Evolutionary conservation across 768 basidiomycete species (phyloP), one percentile per base, ranked within the genome.

Genomic region (Serendipita vermifera): DNA sequence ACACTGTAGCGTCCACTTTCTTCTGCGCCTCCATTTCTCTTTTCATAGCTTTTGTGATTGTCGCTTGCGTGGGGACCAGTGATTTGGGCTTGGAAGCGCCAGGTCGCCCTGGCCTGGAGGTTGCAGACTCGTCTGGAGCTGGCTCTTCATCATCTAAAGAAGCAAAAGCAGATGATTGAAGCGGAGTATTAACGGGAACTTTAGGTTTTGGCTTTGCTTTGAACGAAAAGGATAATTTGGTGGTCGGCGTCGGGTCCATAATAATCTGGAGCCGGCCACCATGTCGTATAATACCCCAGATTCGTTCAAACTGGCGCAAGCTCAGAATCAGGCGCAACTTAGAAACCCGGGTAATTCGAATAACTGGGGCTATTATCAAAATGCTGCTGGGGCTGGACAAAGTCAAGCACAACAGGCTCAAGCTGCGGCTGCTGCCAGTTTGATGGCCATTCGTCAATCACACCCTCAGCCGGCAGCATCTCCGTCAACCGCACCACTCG

Each of bases 181-280:
- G 60, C 27, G 55, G 54, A 35, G 35, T 71, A 14, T 73, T 67
- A 48, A 75, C 72, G 59, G 81, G 77, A n/a, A 79, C 68, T 66
- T 80, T 82, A 64, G 73, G 69, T 63, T 72, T 73, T 64, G 68
- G 48, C 58, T 74, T 73, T 64, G 65, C 64, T 58, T 70, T 68
- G 58, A 96, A 78, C 36, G 91, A 82, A 75, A 96, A 87, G 63
- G 90, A 92, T 70, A 96, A 76, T 72, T 93, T 94, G 87, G 89
- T 88, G 9, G 27, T 27, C 11, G 41, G 41, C 24, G 46, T 26
- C 9, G 46, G 27, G 22, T 51, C 46, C 46, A 51, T 51, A 31
- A 27, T 51, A 27, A 31, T 20, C 32, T 31, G 24, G 26, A 27
- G 17, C 22, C n/a, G 22, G 5, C 24, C 46, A n/a, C 46, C 46